These are phyloP conservation scores for Hericium erinaceus DNA, from an alignment of 768 basidiomycete genomes.

Conservation along the genomic window DNA sequence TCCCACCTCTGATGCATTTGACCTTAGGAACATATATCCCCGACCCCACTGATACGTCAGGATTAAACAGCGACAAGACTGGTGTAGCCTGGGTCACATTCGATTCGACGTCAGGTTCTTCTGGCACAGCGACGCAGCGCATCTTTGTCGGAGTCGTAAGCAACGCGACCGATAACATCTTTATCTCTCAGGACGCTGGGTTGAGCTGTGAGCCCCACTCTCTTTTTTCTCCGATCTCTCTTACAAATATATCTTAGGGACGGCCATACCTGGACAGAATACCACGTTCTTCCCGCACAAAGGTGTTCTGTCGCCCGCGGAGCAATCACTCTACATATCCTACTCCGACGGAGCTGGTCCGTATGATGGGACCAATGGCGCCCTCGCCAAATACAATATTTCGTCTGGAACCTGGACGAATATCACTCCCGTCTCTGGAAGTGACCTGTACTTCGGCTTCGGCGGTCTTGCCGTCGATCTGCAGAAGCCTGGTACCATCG, in stretches of 20 bases:
- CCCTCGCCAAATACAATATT: conserved; percentile 41
- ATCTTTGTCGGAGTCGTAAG: conserved; percentile 65
- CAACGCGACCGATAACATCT: conserved; percentile 44
- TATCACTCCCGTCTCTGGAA: conserved; percentile 53
- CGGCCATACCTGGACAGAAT: conserved; percentile 47
- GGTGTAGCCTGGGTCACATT: conserved; percentile 58
- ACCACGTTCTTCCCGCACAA: conserved; percentile 55
- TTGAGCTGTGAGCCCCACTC: conserved; percentile 37
- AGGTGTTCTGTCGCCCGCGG: conserved; percentile 50
- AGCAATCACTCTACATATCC: conserved; percentile 49
- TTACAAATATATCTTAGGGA: conserved; percentile 31
- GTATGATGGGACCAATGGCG: conserved; percentile 47
- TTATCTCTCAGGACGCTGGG: conserved; percentile 47
- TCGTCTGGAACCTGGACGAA: conserved; percentile 47
- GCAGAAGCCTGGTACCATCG: conserved; percentile 52
- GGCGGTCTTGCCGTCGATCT: conserved; percentile 53
- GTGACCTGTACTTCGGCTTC: conserved; percentile 49
- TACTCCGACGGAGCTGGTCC: conserved; percentile 59
- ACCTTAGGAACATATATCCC: conserved; percentile 40
- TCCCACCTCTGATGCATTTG: background rate
- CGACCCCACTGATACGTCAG: conserved; percentile 41
- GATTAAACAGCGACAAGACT: conserved; percentile 28
- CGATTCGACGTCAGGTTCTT: conserved; percentile 45
- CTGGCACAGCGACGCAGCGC: conserved; percentile 45
- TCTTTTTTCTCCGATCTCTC: background rate